These are phyloP conservation scores for Claviceps citrina DNA, from an alignment of 2,329 filamentous ascomycete genomes.

Conservation along the genomic window DNA sequence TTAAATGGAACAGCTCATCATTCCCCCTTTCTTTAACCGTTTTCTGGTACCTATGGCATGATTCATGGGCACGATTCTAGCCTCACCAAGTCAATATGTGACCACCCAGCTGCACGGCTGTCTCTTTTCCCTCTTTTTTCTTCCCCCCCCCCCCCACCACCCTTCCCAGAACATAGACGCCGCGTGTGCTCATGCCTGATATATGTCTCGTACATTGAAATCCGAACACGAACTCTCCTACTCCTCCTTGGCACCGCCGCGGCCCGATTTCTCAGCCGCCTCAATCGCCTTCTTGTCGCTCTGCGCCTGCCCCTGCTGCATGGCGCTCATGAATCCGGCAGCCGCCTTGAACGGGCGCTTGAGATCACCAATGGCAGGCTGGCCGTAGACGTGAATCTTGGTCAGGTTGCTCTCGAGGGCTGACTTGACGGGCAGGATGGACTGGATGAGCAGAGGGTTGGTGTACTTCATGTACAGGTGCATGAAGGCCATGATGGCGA, in stretches of 20 bases:
- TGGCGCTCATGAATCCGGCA: slow-evolving; percentile 67
- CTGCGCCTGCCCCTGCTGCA: slow-evolving; percentile 60
- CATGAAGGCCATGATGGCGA: slow-evolving; percentile 98
- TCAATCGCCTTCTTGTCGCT: slow-evolving; percentile 86
- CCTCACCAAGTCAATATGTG: too few relatives aligned
- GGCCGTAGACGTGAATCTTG: slow-evolving; percentile 86
- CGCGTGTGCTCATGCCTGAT: background rate
- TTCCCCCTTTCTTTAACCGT: too few relatives aligned
- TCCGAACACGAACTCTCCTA: slow-evolving; percentile 21
- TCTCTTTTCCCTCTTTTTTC: background rate
- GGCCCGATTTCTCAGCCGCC: slow-evolving; percentile 59
- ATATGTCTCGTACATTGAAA: background rate
- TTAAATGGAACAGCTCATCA: too few relatives aligned
- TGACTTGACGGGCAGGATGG: slow-evolving; percentile 92
- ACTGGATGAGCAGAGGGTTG: slow-evolving; percentile 97
- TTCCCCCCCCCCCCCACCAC: background rate
- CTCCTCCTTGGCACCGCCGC: slow-evolving; percentile 58
- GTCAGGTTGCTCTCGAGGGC: slow-evolving; percentile 89
- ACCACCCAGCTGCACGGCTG: background rate
- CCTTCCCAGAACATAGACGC: background rate
- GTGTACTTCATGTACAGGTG: slow-evolving; percentile 99
- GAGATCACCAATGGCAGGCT: slow-evolving; percentile 76
- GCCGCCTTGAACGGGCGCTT: slow-evolving; percentile 89
- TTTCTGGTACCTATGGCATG: too few relatives aligned
- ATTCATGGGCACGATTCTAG: too few relatives aligned